These are phyloP conservation scores for Colletotrichum liriopes DNA, from an alignment of 2,329 filamentous ascomycete species.

Conservation along the genomic window DNA sequence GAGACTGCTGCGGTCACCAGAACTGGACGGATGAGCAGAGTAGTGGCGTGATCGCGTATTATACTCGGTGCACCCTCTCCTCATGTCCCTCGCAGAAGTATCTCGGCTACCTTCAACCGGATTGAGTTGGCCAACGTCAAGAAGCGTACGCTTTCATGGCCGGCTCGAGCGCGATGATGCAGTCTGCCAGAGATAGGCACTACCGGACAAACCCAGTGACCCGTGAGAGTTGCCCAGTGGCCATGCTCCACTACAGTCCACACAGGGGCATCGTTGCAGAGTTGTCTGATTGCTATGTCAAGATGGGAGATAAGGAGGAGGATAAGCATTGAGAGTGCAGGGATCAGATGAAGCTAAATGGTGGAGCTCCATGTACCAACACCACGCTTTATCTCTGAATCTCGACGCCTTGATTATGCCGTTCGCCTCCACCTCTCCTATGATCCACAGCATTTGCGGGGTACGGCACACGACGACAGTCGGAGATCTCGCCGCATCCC, in stretches of 20 bases:
- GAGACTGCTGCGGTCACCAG: slow-evolving; percentile 22
- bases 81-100: neutral
- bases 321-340: slow-evolving; percentile 18
- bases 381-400: slow-evolving; percentile 35
- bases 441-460: slow-evolving; percentile 27
- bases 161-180: slow-evolving; percentile 14
- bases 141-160: slow-evolving; percentile 1
- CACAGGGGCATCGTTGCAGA: slow-evolving; percentile 14
- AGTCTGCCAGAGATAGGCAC: slow-evolving; percentile 21
- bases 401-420: slow-evolving; percentile 14
- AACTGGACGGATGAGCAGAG: neutral
- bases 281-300: slow-evolving; percentile 1
- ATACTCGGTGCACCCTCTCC: slow-evolving; percentile 20
- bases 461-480: slow-evolving; percentile 14
- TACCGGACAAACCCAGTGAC: slow-evolving; percentile 17
- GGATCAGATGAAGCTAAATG: slow-evolving; percentile 35
- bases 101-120: slow-evolving; percentile 16
- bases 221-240: slow-evolving; percentile 4
- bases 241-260: slow-evolving; percentile 28
- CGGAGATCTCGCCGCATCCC: slow-evolving; percentile 32
- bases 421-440: slow-evolving; percentile 28
- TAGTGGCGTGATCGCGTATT: slow-evolving; percentile 32
- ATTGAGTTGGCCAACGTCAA: slow-evolving; percentile 1
- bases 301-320: slow-evolving; percentile 17
- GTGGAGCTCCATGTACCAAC: slow-evolving; percentile 35